A percentile compares a stretch with the other conserved stretches of the same genome.
These are phyloP conservation scores for Crithidia sp. DNA, from an alignment of 208 protist species.

Conservation along the genomic window DNA sequence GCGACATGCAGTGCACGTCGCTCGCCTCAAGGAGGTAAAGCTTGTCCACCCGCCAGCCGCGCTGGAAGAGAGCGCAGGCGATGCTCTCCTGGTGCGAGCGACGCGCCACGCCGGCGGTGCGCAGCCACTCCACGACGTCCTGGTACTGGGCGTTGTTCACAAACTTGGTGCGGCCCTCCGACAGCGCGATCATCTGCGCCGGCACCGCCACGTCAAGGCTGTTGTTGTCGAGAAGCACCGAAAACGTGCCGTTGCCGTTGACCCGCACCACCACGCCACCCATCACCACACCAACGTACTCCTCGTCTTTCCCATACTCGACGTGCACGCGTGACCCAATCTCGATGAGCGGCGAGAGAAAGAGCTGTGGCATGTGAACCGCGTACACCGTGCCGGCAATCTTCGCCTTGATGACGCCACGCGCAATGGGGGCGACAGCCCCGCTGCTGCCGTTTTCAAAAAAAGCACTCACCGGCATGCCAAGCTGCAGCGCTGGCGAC, in stretches of 20 bases:
- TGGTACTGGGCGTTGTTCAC: conserved; percentile 51
- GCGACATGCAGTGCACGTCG: conserved; percentile 76
- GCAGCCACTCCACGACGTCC: conserved; percentile 79
- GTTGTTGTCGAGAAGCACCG: conserved; percentile 86
- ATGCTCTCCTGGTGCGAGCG: conserved; percentile 74
- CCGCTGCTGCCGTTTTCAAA: conserved; percentile 55
- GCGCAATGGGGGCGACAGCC: conserved; percentile 48
- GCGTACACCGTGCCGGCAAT: conserved; percentile 78
- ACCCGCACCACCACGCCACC: conserved; percentile 79
- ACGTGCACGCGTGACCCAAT: conserved; percentile 81
- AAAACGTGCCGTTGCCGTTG: conserved; percentile 80
- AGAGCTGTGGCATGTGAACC: conserved; percentile 62
- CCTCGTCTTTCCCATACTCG: conserved; percentile 49
- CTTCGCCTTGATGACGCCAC: conserved; percentile 56
- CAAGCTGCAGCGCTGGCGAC: conserved; percentile 20
- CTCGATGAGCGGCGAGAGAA: conserved; percentile 74
- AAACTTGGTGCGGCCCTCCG: conserved; percentile 59
- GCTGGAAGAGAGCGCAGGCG: conserved; percentile 73
- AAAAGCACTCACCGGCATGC: conserved; percentile 57
- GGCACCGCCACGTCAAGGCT: conserved; percentile 79
- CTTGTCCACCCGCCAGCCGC: conserved; percentile 80
- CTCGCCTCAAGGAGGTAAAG: conserved; percentile 78
- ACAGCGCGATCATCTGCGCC: conserved; percentile 63
- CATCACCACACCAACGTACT: conserved; percentile 38
- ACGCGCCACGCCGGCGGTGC: conserved; percentile 67